phyloP scores from a whole-genome alignment of 1,139 yeast species.

The Eremothecium cymbalariae region DNA sequence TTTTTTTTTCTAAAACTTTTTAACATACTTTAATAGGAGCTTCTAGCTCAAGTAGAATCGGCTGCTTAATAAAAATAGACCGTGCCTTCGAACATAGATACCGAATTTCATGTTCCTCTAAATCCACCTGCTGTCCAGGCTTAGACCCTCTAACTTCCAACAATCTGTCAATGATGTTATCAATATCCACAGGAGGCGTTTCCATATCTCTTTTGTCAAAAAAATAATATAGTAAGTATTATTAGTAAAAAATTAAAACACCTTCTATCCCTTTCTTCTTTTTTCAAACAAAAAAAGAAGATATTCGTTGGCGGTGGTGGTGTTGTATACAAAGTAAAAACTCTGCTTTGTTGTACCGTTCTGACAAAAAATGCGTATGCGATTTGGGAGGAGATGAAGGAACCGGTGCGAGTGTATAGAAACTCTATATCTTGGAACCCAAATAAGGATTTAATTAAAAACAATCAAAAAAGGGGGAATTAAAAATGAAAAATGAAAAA shows the following conservation, averaged over 20 bases:
- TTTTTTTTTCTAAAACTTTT: too few relatives aligned
- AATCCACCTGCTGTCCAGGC: slow-evolving; percentile 94
- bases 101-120: slow-evolving; percentile 90
- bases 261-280: background rate
- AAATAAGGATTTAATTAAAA: too few relatives aligned
- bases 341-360: too few relatives aligned
- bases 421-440: too few relatives aligned
- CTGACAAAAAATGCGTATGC: too few relatives aligned
- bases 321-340: too few relatives aligned
- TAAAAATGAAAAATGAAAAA: too few relatives aligned
- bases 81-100: slow-evolving; percentile 95
- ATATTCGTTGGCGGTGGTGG: too few relatives aligned
- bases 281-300: background rate
- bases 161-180: slow-evolving; percentile 92
- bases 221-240: background rate
- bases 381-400: too few relatives aligned
- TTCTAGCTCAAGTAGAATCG: slow-evolving; percentile 86
- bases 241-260: slow-evolving; percentile 1
- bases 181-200: slow-evolving; percentile 86
- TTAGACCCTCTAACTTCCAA: slow-evolving; percentile 96
- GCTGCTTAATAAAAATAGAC: slow-evolving; percentile 96
- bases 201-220: slow-evolving; percentile 26
- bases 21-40: slow-evolving; percentile 84
- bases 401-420: too few relatives aligned
- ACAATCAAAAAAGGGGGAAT: too few relatives aligned